Conservation (phyloP, 257 asterid genomes). For the Plantago major region DNA sequence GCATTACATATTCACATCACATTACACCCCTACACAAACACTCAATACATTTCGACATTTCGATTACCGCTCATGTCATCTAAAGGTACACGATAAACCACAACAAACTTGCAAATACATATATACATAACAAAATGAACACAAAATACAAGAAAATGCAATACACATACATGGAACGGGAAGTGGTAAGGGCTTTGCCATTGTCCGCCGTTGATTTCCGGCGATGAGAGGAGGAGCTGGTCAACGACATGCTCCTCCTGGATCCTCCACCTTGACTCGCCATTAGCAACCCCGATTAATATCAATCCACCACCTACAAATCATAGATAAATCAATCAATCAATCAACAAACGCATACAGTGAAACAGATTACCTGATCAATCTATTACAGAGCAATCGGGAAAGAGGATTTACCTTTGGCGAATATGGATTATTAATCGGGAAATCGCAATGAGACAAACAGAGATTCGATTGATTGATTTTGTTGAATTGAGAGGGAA, state of each 20-base stretch:
- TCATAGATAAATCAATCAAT: background rate
- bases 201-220: constrained; percentile 29
- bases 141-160: background rate
- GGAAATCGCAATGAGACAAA: background rate
- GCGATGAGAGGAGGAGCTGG: constrained; percentile 38
- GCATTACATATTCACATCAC: too few species aligned
- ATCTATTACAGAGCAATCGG: constrained; percentile 1
- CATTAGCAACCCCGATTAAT: constrained; percentile 46
- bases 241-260: constrained; percentile 58
- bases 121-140: background rate
- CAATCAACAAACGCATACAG: constrained; percentile 1
- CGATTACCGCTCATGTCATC: too few species aligned
- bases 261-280: constrained; percentile 69
- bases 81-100: too few species aligned
- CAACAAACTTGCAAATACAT: too few species aligned
- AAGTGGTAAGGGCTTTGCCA: constrained; percentile 50
- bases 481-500: constrained; percentile 17
- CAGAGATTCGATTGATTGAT: constrained; percentile 16
- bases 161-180: constrained; percentile 62
- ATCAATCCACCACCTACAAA: constrained; percentile 34
- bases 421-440: constrained; percentile 33
- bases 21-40: too few species aligned
- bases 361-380: constrained; percentile 1
- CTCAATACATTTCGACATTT: too few species aligned
- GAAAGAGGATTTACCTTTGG: constrained; percentile 25